Percentiles rank a stretch among this genome's conserved stretches.
phyloP scores from a whole-genome alignment of 2,329 filamentous ascomycete species.

The Colletotrichum sp. region DNA sequence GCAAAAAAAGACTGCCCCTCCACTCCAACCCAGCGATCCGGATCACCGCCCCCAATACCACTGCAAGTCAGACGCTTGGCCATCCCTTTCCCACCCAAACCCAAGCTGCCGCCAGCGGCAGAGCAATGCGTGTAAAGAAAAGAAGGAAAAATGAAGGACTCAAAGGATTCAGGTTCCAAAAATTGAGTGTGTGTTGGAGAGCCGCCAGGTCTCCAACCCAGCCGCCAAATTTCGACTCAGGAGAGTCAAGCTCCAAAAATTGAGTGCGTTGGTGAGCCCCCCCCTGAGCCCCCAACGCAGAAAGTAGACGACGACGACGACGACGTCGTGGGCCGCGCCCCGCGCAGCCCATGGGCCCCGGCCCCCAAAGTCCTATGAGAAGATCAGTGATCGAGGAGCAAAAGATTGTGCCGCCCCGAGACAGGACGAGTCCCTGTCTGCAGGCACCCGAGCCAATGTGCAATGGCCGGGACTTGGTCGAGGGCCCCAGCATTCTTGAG shows the following conservation, averaged over 20 bases:
- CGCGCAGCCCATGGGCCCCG: no score
- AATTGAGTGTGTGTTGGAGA: background rate
- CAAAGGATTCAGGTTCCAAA: background rate
- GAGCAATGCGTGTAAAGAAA: background rate
- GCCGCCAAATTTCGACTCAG: background rate
- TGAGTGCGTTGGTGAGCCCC: background rate
- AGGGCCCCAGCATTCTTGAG: background rate
- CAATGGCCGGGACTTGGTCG: background rate
- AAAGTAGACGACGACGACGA: no score
- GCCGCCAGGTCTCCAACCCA: background rate
- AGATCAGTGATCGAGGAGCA: background rate
- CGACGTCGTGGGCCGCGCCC: no score
- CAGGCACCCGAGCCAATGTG: background rate
- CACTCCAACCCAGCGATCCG: background rate
- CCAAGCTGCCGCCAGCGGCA: background rate
- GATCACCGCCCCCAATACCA: background rate
- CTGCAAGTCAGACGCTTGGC: background rate
- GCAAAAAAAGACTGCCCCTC: background rate
- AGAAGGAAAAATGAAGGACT: background rate
- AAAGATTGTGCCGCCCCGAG: background rate
- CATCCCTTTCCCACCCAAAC: fast-evolving
- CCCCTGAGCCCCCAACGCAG: no score
- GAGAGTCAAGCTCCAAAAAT: background rate
- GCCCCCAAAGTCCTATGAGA: background rate
- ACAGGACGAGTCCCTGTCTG: background rate